A percentile compares a stretch with the other conserved stretches of the same genome.
These are phyloP conservation scores for Ochromonas danica DNA, from an alignment of 108 stramenopile genomes.

Conservation along the genomic window DNA sequence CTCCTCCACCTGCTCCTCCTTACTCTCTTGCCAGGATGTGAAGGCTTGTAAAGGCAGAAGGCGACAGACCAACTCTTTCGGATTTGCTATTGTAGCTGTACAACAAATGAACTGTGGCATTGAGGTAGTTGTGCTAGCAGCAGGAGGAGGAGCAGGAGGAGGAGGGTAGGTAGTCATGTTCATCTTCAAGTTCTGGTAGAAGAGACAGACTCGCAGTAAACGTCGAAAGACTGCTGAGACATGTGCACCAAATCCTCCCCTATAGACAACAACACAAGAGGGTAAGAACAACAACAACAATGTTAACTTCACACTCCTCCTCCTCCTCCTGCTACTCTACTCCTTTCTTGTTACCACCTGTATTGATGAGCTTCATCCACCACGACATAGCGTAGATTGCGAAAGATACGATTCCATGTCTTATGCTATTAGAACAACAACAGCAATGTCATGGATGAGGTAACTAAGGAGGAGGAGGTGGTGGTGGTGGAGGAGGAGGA, in stretches of 20 bases:
- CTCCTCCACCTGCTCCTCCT: background rate
- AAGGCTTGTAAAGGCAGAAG: constrained; percentile 56
- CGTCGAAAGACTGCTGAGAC: constrained; percentile 84
- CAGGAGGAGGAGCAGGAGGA: background rate
- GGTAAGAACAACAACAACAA: no score
- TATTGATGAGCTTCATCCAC: constrained; percentile 78
- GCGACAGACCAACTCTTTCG: constrained; percentile 71
- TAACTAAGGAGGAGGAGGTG: no score
- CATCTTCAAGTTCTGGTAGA: no score
- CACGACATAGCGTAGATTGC: constrained; percentile 70
- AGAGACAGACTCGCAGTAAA: constrained; percentile 65
- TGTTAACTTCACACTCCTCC: no score
- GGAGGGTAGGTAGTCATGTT: background rate
- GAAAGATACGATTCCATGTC: constrained; percentile 61
- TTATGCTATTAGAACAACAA: constrained; percentile 66
- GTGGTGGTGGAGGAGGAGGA: no score
- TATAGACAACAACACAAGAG: no score
- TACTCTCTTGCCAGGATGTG: background rate
- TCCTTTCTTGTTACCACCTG: no score
- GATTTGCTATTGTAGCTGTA: constrained; percentile 84
- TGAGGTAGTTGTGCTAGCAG: constrained; percentile 4
- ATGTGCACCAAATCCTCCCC: constrained; percentile 92
- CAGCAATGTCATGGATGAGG: no score
- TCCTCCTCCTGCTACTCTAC: no score
- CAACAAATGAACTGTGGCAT: constrained; percentile 70